phyloP scores from a whole-genome alignment of 2,329 filamentous ascomycete genomes.

The Botryotinia globosa region DNA sequence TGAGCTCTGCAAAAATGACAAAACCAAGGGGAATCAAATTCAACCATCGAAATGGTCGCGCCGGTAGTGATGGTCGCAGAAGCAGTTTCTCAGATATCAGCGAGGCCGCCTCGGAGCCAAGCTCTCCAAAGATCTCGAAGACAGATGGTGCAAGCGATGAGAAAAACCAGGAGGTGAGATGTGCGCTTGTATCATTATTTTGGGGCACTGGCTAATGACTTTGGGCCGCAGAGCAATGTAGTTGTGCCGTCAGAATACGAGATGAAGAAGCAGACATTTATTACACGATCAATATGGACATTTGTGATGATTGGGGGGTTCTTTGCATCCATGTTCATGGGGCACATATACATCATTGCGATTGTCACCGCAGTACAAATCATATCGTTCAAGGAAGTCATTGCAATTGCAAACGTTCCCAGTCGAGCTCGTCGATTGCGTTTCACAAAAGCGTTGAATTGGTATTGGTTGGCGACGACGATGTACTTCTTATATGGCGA shows the following conservation, averaged over 20 bases:
- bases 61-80: constrained; percentile 47
- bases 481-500: constrained; percentile 99
- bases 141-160: constrained; percentile 40
- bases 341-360: constrained; percentile 94
- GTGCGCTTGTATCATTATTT: neutral
- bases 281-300: constrained; percentile 95
- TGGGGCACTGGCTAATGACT: constrained; percentile 27
- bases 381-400: constrained; percentile 98
- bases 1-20: constrained; percentile 39
- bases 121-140: constrained; percentile 33
- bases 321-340: constrained; percentile 88
- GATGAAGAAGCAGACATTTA: constrained; percentile 98
- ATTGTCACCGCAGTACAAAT: constrained; percentile 93
- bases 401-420: constrained; percentile 93
- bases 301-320: constrained; percentile 95
- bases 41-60: constrained; percentile 39
- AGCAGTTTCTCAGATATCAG: constrained; percentile 70
- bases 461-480: constrained; percentile 97
- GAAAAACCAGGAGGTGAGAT: constrained; percentile 11
- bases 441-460: constrained; percentile 95
- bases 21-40: constrained; percentile 55
- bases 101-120: constrained; percentile 51
- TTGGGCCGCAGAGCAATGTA: constrained; percentile 24
- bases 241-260: constrained; percentile 70
- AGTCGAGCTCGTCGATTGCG: constrained; percentile 85